Evolutionary conservation across 83 land plant species (phyloP), one percentile per base, ranked within the genome.

Genomic region (Picea engelmannii): DNA sequence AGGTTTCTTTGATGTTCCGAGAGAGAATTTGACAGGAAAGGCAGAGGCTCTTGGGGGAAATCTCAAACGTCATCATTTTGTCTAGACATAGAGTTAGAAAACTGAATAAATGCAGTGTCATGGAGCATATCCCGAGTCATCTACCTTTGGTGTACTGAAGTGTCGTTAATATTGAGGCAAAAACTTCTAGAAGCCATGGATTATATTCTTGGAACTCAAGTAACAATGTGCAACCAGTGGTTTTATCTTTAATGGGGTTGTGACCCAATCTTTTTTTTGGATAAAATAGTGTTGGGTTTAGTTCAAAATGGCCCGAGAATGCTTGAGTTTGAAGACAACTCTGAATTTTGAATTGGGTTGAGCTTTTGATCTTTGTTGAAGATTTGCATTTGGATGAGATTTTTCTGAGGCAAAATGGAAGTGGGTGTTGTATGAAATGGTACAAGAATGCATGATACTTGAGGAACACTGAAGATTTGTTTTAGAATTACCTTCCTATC

Each of bases 61-160:
- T 27, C 77, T 73, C 59, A 47, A n/a, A n/a, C 44, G 59, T 69
- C 44, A 47, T 73, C 59, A 52, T 21, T 73, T 49, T 47, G 77
- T 20, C 77, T 25, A 47, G 17, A n/a, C 58, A 73, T 0, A 13
- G 16, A 15, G 59, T 4, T 55, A 4, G 15, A 70, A 18, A 38
- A 44, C 23, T 9, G 52, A 44, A 73, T 73, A 44, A 73, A 73
- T 73, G 76, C 58, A 73, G n/a, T 2, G 55, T n/a, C 24, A 73
- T 73, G 58, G 10, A 44, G 76, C 77, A 47, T 17, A 73, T 73
- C 24, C 9, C 25, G 17, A 73, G 2, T 5, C 23, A 23, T 73
- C 16, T 42, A 44, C 52, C 3, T n/a, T 24, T 4, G 77, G 11
- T 73, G 5, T 17, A 18, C 15, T 73, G 24, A 73, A 9, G 6